Base-by-base conservation (phyloP, 2,329 filamentous ascomycete species). In the Fusarium illudens region DNA sequence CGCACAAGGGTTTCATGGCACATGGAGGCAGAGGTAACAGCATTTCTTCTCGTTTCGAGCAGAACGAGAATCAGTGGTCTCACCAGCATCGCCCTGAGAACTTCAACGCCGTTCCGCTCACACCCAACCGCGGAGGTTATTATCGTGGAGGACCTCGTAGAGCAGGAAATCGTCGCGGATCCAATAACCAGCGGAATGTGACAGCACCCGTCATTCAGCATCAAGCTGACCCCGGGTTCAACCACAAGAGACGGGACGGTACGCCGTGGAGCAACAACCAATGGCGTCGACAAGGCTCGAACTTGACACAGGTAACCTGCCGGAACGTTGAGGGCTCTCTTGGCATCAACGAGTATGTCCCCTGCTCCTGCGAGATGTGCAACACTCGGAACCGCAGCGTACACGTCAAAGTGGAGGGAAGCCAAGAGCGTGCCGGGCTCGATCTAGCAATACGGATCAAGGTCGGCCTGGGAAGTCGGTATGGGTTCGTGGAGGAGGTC, bases 401-500 rank as follows among this genome's bases (percentile, higher is more conserved):
- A 12, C 72, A 71, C 64, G 65, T 79, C 20, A 63, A 55, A 17
- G 71, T 73, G 8, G 60, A 64, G 33, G 27, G 34, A 1, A 33
- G 32, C 4, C 37, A 46, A 6, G 42, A 56, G 5, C 33, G 54
- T 8, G 32, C 60, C 12, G 7, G 22, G 2, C 32, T 62, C 20
- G 77, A 79, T 1, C 30, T 76, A 15, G 70, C 73, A 33, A 50
- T 70, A 6, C 71, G 75, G n/a, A 58, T 79, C 51, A 78, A 74
- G n/a, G 65, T 52, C 54, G 78, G 74, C 9, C 37, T 79, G 6
- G 50, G 65, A 11, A 61, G 32, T 17, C 60, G 70, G 6, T 79
- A 76, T 50, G 78, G 78, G 3, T 32, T 53, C 2, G 75, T 80
- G 6, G 77, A 79, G 6, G 75, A 73, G 0, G 74, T 77, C 11